Percentiles rank a stretch among this genome's conserved stretches.
Conservation (phyloP, 345 rosid genomes). For the Anacardium occidentale region DNA sequence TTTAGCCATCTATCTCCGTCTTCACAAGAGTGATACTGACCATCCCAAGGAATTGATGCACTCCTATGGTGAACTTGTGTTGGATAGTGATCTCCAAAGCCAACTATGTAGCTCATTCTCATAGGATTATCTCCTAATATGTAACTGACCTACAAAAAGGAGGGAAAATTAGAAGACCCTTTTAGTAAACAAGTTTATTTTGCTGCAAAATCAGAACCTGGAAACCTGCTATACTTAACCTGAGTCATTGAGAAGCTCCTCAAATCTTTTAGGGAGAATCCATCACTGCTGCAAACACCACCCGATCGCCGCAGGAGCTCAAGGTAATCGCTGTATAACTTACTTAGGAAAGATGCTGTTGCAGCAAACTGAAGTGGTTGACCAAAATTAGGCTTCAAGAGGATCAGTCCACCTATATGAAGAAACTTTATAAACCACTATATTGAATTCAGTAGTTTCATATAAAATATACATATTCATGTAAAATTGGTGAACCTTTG, state of each 20-base stretch:
- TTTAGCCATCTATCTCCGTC: slow-evolving; percentile 38
- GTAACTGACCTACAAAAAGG: slow-evolving; percentile 35
- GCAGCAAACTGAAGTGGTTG: slow-evolving; percentile 52
- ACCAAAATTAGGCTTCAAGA: slow-evolving; percentile 35
- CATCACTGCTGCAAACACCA: slow-evolving; percentile 30
- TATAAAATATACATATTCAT: no score
- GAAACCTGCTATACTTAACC: slow-evolving; percentile 21
- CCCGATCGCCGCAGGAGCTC: slow-evolving; percentile 39
- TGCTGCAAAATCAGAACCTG: not conserved
- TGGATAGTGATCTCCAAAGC: slow-evolving; percentile 51
- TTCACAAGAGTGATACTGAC: slow-evolving; percentile 32
- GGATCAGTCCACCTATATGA: slow-evolving; percentile 54
- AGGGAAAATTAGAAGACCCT: not conserved
- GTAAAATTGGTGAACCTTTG: slow-evolving; percentile 27
- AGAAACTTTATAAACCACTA: slow-evolving; percentile 1
- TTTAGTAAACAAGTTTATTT: not conserved
- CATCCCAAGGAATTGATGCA: slow-evolving; percentile 52
- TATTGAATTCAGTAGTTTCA: not conserved
- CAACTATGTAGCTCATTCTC: slow-evolving; percentile 62
- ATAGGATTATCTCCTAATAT: slow-evolving; percentile 57
- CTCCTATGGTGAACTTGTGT: slow-evolving; percentile 54
- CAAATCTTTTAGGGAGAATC: slow-evolving; percentile 39
- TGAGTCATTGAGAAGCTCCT: slow-evolving; percentile 46
- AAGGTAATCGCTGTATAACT: slow-evolving; percentile 58
- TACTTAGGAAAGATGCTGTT: slow-evolving; percentile 54